phyloP scores from a whole-genome alignment of 345 rosid genomes.

The Heritiera fomes region DNA sequence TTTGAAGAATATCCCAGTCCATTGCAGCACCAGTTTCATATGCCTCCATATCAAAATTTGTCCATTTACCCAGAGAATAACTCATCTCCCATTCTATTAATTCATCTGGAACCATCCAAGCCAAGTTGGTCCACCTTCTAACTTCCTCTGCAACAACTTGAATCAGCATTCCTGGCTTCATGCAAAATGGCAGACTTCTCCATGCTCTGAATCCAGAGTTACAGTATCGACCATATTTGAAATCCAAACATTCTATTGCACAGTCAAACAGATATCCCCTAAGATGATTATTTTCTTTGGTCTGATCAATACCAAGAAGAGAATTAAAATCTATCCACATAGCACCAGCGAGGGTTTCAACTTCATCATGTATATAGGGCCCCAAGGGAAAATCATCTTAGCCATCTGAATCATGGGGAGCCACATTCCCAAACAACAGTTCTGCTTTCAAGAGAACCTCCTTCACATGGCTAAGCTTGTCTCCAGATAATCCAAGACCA shows the following conservation, averaged over 20 bases:
- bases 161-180: slow-evolving; percentile 43
- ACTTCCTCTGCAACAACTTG: slow-evolving; percentile 57
- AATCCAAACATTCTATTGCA: slow-evolving; percentile 66
- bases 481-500: slow-evolving; percentile 47
- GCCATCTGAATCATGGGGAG: slow-evolving; percentile 27
- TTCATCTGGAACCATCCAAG: slow-evolving; percentile 54
- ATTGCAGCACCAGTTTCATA: slow-evolving; percentile 54
- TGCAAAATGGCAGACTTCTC: slow-evolving; percentile 39
- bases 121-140: slow-evolving; percentile 53
- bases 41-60: slow-evolving; percentile 46
- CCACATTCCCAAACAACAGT: slow-evolving; percentile 44
- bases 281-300: slow-evolving; percentile 39
- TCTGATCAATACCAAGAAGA: slow-evolving; percentile 39
- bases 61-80: slow-evolving; percentile 66
- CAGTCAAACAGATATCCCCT: slow-evolving; percentile 64
- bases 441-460: slow-evolving; percentile 67
- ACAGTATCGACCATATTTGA: slow-evolving; percentile 38
- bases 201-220: slow-evolving; percentile 48
- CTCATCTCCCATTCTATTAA: slow-evolving; percentile 60
- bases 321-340: slow-evolving; percentile 30
- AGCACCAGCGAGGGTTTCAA: slow-evolving; percentile 49
- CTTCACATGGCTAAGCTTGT: slow-evolving; percentile 56
- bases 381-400: slow-evolving; percentile 40
- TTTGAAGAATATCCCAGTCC: slow-evolving; percentile 50
- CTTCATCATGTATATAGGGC: slow-evolving; percentile 52